Evolutionary conservation across 2,329 filamentous ascomycete species (phyloP), one percentile per base, ranked within the genome.

Genomic region (Fusarium sp.): DNA sequence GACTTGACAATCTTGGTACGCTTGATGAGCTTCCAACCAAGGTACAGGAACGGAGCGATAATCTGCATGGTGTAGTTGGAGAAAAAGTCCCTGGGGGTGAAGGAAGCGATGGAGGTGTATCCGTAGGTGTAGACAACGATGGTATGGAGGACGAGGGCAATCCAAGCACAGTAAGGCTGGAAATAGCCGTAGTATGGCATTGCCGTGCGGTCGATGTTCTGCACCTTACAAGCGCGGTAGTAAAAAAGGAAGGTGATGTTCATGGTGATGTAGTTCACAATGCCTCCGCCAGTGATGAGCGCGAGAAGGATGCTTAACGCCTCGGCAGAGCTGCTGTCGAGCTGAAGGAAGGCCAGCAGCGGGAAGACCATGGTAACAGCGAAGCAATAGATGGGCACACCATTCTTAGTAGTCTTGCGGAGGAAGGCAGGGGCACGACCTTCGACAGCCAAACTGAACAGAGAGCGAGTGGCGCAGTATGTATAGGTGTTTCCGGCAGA

Each of bases 21-120:
- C 74, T 84, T 83, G 68, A 85, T 22, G 4, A 88, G 9, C 74
- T 89, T 89, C 83, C 84, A 89, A 60, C 77, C 77, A 5, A 78
- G 32, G 64, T 80, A 87, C 26, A 82, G 72, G 43, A 84, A 71
- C 2, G 78, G 75, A 0, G 79, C 78, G 6, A 85, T 70, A 13
- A 84, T 70, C 26, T 79, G 70, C 79, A 83, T 82, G 19, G 78
- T 79, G 70, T 84, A 84, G 74, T 83, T 82, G 9, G 77, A 74
- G 58, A 79, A 72, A 61, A 80, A 77, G 49, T 71, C 75, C 3
- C 76, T 71, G 11, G 77, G 72, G 13, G 74, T 67, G 78, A 85
- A 86, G 3, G 84, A 83, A 15, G 80, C 83, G 70, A 81, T 80
- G 0, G 77, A 72, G 6, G 77, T 75, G 69, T 86, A 86, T 25